Percentiles rank a stretch among this genome's conserved stretches.
phyloP scores from a whole-genome alignment of 139 green algal species.

The Asterochloris erici region DNA sequence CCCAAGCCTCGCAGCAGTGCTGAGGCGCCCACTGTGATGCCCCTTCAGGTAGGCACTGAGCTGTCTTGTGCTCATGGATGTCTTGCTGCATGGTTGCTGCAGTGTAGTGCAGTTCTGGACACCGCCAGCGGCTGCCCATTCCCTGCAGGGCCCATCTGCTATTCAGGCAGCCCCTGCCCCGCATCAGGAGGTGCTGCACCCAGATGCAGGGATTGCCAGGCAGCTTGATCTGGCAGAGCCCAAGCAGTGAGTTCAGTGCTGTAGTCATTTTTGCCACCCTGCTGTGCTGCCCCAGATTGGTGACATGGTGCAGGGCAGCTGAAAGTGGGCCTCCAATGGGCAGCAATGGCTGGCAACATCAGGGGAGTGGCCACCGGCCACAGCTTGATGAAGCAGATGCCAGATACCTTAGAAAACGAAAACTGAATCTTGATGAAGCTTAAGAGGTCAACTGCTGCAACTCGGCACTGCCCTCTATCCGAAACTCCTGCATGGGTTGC shows the following conservation, averaged over 20 bases:
- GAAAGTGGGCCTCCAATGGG: no score
- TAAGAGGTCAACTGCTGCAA: no score
- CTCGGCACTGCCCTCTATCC: no score
- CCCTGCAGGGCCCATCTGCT: slow-evolving; percentile 1
- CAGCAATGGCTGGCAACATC: no score
- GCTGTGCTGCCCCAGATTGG: no score
- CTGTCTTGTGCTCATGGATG: not conserved
- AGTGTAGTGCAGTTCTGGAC: not conserved
- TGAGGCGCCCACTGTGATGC: not conserved
- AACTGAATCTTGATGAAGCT: no score
- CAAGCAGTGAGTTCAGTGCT: not conserved
- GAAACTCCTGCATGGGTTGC: no score
- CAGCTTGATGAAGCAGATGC: no score
- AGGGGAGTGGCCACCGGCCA: no score
- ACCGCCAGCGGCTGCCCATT: not conserved
- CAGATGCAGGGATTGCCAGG: not conserved
- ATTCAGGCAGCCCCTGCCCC: slow-evolving; percentile 2
- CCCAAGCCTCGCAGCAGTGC: not conserved
- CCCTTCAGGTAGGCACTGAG: not conserved
- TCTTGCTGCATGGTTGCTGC: not conserved
- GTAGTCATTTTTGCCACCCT: no score
- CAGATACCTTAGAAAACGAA: no score
- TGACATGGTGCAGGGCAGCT: no score
- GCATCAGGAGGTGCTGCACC: slow-evolving; percentile 2
- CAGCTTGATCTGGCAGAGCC: not conserved